These are phyloP conservation scores for Citrus inodora DNA, from an alignment of 345 rosid species.

Conservation along the genomic window DNA sequence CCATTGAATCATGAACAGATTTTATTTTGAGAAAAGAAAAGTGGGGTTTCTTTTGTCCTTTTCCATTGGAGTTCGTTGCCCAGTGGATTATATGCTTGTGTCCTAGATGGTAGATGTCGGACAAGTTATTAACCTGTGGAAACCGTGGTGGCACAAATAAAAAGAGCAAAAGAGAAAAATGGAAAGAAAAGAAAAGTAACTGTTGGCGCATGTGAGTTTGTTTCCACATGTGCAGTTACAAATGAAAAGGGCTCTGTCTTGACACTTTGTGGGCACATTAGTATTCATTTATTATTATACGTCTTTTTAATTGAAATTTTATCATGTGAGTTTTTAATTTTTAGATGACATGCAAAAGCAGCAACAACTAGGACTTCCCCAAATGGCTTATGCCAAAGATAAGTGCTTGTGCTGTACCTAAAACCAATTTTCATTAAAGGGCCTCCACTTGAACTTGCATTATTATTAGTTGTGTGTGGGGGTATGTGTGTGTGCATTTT, in stretches of 20 bases:
- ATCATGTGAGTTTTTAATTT: too few relatives aligned
- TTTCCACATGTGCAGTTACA: neutral
- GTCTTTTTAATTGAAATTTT: too few relatives aligned
- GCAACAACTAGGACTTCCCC: too few relatives aligned
- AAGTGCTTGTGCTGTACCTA: too few relatives aligned
- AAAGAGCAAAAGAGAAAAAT: neutral
- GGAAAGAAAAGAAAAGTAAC: neutral
- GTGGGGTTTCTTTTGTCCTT: conserved; percentile 7
- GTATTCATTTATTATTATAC: too few relatives aligned
- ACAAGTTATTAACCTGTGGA: neutral
- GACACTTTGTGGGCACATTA: too few relatives aligned
- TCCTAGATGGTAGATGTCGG: neutral
- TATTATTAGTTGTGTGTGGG: neutral
- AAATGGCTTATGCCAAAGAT: too few relatives aligned
- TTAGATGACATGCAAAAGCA: too few relatives aligned
- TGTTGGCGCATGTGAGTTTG: neutral
- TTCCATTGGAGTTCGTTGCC: neutral
- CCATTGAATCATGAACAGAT: conserved; percentile 1
- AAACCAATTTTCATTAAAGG: too few relatives aligned
- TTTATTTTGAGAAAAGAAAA: neutral
- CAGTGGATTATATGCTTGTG: neutral
- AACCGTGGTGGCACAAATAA: neutral
- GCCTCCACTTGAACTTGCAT: neutral
- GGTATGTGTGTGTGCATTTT: neutral
- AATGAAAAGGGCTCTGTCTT: too few relatives aligned